Evolutionary conservation across 2,329 filamentous ascomycete species (phyloP).

Genomic region (Fusarium kyushuense): DNA sequence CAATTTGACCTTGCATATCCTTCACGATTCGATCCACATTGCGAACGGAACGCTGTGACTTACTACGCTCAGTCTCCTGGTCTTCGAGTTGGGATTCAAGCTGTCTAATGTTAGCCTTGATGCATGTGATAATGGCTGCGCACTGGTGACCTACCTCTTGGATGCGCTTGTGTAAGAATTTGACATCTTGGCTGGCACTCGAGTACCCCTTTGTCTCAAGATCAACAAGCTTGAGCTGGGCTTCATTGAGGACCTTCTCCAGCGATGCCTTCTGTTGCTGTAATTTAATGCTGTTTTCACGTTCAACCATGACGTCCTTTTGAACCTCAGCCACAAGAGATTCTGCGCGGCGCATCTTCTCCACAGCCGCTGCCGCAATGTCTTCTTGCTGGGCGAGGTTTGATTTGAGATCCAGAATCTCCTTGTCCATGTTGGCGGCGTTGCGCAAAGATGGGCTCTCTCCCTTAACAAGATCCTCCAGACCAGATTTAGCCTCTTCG

Average conservation of each 20-base stretch:
- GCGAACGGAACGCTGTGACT: constrained; percentile 87
- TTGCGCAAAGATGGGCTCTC: constrained; percentile 90
- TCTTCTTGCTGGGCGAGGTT: constrained; percentile 93
- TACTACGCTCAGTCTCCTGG: constrained; percentile 81
- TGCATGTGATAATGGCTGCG: neutral
- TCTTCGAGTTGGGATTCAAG: constrained; percentile 89
- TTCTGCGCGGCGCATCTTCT: constrained; percentile 97
- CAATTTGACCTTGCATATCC: constrained; percentile 91
- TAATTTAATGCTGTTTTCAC: constrained; percentile 82
- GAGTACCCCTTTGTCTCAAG: constrained; percentile 98
- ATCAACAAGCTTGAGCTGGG: constrained; percentile 90
- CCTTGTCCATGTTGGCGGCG: constrained; percentile 87
- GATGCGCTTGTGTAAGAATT: constrained; percentile 92
- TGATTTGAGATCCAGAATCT: constrained; percentile 90
- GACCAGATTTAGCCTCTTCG: constrained; percentile 85
- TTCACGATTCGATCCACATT: constrained; percentile 95
- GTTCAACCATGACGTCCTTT: constrained; percentile 88
- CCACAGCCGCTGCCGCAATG: constrained; percentile 88
- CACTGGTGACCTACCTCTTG: constrained; percentile 79
- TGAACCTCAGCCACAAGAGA: constrained; percentile 89
- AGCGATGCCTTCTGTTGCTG: constrained; percentile 91
- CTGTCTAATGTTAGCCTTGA: constrained; percentile 59
- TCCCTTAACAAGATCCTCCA: constrained; percentile 88
- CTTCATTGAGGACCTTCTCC: constrained; percentile 90
- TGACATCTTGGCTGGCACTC: constrained; percentile 91